Evolutionary conservation across 176 grass and related monocot genomes (phyloP).

Genomic region (Cenchrus fungigraminus): DNA sequence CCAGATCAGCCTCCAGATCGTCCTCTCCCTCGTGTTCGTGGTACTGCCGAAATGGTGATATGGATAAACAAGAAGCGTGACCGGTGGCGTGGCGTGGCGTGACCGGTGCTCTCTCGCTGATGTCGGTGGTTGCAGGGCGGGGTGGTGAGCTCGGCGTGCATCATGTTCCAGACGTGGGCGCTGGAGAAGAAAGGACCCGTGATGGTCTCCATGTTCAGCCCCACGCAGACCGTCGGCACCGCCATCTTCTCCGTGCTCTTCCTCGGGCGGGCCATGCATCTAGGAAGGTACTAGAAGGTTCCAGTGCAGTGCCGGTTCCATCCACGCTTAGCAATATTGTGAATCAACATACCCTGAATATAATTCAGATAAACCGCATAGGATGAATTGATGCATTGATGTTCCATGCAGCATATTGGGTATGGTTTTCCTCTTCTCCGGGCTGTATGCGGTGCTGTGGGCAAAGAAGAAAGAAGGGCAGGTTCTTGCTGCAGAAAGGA

Average conservation of each 20-base stretch:
- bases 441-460: constrained; percentile 73
- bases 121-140: constrained; percentile 44
- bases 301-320: no score
- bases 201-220: constrained; percentile 77
- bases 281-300: constrained; percentile 54
- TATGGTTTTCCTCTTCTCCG: constrained; percentile 65
- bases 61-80: no score
- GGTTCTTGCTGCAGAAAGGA: constrained; percentile 19
- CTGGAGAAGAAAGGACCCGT: constrained; percentile 81
- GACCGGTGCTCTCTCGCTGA: neutral
- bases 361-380: no score
- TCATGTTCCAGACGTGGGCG: constrained; percentile 75
- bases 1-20: constrained; percentile 42
- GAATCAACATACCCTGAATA: neutral
- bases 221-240: constrained; percentile 65
- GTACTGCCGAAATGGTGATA: constrained; percentile 18
- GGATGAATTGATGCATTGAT: neutral
- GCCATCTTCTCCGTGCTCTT: constrained; percentile 63
- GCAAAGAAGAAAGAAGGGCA: constrained; percentile 71
- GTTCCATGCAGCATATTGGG: constrained; percentile 55
- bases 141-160: constrained; percentile 52
- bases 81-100: neutral
- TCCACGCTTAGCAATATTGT: neutral
- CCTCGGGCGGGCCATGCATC: constrained; percentile 54
- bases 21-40: constrained; percentile 53